Evolutionary conservation across 2,329 filamentous ascomycete species (phyloP).

Genomic region (Colletotrichum shisoi): DNA sequence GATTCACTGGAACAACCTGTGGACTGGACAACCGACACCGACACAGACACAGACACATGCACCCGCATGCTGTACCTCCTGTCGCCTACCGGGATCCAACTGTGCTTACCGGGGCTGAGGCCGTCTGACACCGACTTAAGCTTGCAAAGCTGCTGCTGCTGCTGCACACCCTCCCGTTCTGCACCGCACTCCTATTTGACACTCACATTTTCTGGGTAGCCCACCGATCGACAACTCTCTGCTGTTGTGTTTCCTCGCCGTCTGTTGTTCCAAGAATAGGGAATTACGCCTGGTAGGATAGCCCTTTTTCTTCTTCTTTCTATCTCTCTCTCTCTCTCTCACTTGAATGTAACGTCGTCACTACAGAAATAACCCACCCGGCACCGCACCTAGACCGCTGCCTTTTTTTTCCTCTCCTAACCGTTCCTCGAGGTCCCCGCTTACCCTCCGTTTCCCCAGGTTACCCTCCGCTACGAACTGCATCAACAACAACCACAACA

Average conservation of each 20-base stretch:
- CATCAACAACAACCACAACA: constrained; percentile 47
- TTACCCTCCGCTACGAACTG: constrained; percentile 25
- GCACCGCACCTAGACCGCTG: constrained; percentile 13
- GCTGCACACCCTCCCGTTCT: constrained; percentile 33
- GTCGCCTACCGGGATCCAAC: background rate
- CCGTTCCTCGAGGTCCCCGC: constrained; percentile 27
- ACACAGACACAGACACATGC: constrained; percentile 15
- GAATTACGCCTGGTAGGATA: constrained; percentile 28
- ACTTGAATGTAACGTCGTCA: constrained; percentile 36
- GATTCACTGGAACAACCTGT: constrained; percentile 36
- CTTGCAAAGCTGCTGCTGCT: constrained; percentile 27
- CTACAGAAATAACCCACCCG: constrained; percentile 16
- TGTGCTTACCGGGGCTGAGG: constrained; percentile 28
- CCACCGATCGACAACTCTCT: constrained; percentile 34
- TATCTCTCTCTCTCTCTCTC: background rate
- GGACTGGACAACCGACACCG: constrained; percentile 39
- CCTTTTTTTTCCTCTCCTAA: background rate
- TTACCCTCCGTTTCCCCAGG: constrained; percentile 28
- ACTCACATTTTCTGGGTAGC: constrained; percentile 30
- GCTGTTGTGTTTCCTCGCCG: constrained; percentile 29
- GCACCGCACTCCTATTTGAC: constrained; percentile 33
- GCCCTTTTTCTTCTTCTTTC: background rate
- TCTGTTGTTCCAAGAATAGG: constrained; percentile 36
- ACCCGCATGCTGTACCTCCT: background rate
- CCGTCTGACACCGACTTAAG: constrained; percentile 37